Evolutionary conservation across 2,329 filamentous ascomycete genomes (phyloP).

Genomic region (Fusarium anthophilum): DNA sequence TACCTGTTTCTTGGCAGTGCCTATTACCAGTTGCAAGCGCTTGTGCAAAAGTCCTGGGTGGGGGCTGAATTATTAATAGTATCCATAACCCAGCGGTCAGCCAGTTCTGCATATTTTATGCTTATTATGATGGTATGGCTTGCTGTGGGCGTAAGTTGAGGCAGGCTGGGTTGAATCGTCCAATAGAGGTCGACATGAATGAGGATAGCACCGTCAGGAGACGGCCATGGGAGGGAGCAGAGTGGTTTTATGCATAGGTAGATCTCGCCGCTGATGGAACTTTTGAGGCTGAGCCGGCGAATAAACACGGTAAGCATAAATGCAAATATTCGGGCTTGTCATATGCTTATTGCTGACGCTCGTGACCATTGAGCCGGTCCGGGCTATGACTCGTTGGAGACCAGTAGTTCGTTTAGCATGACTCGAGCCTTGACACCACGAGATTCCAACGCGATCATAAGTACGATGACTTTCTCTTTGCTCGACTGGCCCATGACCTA

Average conservation of each 20-base stretch:
- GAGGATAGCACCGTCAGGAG: neutral
- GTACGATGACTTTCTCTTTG: neutral
- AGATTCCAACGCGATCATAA: too few species aligned
- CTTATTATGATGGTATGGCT: neutral
- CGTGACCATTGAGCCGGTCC: neutral
- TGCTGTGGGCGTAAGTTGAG: neutral
- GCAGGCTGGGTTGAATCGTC: neutral
- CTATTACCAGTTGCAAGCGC: neutral
- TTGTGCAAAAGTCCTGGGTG: neutral
- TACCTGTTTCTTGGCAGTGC: neutral
- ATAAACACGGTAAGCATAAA: neutral
- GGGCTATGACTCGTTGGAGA: neutral
- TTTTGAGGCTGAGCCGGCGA: neutral
- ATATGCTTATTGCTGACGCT: neutral
- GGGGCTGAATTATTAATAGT: neutral
- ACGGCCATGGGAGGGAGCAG: neutral
- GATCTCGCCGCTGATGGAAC: neutral
- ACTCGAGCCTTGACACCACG: neutral
- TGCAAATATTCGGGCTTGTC: neutral
- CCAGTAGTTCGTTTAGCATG: neutral
- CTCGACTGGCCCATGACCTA: neutral
- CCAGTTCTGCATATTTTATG: neutral
- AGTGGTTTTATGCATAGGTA: neutral
- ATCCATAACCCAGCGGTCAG: neutral
- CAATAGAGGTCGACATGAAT: neutral